Evolutionary conservation across 1,284 basidiomycete genomes (phyloP), one percentile per base, ranked within the genome.

Genomic region (Malassezia slooffiae): DNA sequence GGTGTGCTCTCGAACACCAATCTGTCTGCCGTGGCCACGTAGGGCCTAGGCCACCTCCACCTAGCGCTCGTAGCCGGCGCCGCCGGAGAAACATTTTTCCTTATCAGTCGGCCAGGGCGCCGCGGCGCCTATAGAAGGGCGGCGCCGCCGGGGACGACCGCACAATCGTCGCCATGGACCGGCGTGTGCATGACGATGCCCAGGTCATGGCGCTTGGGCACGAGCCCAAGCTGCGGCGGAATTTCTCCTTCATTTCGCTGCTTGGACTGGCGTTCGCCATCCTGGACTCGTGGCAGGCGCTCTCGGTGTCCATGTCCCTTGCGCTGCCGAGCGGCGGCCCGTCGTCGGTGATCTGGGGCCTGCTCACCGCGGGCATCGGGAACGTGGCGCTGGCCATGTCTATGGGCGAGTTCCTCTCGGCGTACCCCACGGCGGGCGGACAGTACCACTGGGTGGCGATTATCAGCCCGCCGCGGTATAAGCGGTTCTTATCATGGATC

Each of bases 381-480:
- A 43, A 43, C 27, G 12, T 41, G 9, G 43, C 29, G 20, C 6
- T 48, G 8, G n/a, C 43, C 4, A 13, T 39, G n/a, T 39, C 43
- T 9, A 23, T 40, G 17, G 52, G 34, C 34, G 55, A 20, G 50
- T 59, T 10, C 19, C 26, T 43, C 9, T 43, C 41, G 12, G 41
- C 41, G 9, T 55, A 44, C 5, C 60, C 60, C 0, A 57, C 58
- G 3, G 47, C 70, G 0, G 71, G 71, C 1, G 72, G 72, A 3
- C 72, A 72, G 37, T 72, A 72, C 39, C 70, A 73, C 45, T 72
- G 70, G 67, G 41, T 62, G 4, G 69, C 59, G 17, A 52, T 62
- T 13, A 56, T 72, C 1, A 40, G 67, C 5, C 66, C 71, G 9
- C 46, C 62, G 2, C 39, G 47, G 4, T 58, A 47, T 35, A 58